Evolutionary conservation across 2,329 filamentous ascomycete species (phyloP).

Genomic region (Chaetoscypha palmicola): DNA sequence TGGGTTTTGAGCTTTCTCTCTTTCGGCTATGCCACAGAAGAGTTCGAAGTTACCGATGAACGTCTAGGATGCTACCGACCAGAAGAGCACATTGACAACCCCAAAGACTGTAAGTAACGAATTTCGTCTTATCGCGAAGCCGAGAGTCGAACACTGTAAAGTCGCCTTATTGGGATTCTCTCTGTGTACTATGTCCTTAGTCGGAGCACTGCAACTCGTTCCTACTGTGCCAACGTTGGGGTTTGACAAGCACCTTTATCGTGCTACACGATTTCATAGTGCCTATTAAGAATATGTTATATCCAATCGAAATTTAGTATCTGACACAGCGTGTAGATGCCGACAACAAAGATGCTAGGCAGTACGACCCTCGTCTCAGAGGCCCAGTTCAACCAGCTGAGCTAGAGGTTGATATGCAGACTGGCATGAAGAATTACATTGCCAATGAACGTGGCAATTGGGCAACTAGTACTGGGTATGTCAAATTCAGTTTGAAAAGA

Average conservation of each 20-base stretch:
- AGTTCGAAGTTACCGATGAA: slow-evolving; percentile 78
- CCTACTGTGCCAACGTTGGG: no score
- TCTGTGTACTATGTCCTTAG: no score
- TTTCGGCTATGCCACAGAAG: slow-evolving; percentile 78
- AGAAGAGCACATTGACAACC: slow-evolving; percentile 70
- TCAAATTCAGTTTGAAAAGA: slow-evolving; percentile 67
- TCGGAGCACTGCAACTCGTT: no score
- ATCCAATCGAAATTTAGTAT: no score
- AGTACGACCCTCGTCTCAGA: slow-evolving; percentile 73
- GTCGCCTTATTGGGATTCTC: no score
- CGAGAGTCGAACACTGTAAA: no score
- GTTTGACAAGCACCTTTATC: no score
- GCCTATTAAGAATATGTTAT: no score
- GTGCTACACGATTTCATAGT: no score
- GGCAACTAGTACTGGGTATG: slow-evolving; percentile 83
- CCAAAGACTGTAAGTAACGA: slow-evolving; percentile 41
- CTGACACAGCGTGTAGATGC: slow-evolving; percentile 41
- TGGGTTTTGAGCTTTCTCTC: slow-evolving; percentile 78
- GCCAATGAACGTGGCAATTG: slow-evolving; percentile 81
- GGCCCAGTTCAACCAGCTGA: slow-evolving; percentile 67
- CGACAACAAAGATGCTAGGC: slow-evolving; percentile 76
- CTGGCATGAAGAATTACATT: slow-evolving; percentile 99
- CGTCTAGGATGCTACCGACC: slow-evolving; percentile 74
- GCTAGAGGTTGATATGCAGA: slow-evolving; percentile 64
- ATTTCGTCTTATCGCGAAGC: no score